Evolutionary conservation across 2,329 filamentous ascomycete species (phyloP), one percentile per base, ranked within the genome.

Genomic region (Colletotrichum zoysiae): DNA sequence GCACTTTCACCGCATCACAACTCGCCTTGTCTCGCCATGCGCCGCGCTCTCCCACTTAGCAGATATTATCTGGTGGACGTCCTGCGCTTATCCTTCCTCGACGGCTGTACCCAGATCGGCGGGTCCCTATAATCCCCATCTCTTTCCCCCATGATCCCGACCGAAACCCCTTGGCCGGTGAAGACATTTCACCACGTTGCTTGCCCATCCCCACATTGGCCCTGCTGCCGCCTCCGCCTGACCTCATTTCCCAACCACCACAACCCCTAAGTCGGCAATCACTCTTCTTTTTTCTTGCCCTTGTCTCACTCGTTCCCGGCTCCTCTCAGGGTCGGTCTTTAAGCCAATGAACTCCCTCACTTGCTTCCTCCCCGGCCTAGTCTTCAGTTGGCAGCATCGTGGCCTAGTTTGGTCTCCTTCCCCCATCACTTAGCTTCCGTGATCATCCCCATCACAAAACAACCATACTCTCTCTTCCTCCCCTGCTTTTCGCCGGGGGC

Each of bases 21-120:
- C 56, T 26, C 57, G 20, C 26, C 40, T 33, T 14, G 46, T 56
- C 46, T 60, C 51, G 30, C 46, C 48, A 58, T 44, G 44, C 40
- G 26, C 50, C 51, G 42, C 26, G 33, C 44, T 30, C 38, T n/a
- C 38, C 16, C 51, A 20, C 26, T 57, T 57, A 53, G 50, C 51
- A 65, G 55, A 64, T 46, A 65, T 64, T 65, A 57, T 72, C 59
- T 70, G 59, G 70, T 70, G 59, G 70, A 72, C 65, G 11, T 16
- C 30, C 50, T 40, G 65, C 59, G 59, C 65, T 70, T 72, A 69
- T 65, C 65, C 70, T 26, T 38, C 16, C 16, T 42, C 23, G 55
- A 53, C 60, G 59, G 30, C 33, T 56, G 60, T 26, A 48, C 46
- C 60, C 59, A 51, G 59, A 65, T 57, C 30, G 53, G 42, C 59